These are phyloP conservation scores for Pythium chondricola DNA, from an alignment of 352 stramenopile species.

Conservation along the genomic window DNA sequence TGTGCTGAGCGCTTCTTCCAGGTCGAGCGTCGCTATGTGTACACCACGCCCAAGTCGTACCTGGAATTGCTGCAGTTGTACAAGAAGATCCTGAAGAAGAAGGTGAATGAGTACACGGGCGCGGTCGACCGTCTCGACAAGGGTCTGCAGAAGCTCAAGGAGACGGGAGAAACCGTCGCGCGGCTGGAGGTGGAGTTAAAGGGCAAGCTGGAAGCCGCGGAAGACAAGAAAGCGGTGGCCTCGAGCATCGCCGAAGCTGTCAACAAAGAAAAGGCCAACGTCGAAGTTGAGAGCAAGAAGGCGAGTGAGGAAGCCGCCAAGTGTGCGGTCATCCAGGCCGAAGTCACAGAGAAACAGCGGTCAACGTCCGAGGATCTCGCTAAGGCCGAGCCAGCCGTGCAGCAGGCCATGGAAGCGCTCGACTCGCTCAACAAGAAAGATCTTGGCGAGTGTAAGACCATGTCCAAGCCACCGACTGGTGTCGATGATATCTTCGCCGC, in stretches of 20 bases:
- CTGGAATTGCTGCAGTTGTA: constrained; percentile 93
- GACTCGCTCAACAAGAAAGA: constrained; percentile 97
- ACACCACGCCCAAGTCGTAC: constrained; percentile 95
- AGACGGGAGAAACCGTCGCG: constrained; percentile 90
- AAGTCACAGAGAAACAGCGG: constrained; percentile 91
- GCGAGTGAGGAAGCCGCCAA: constrained; percentile 90
- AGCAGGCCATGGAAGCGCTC: constrained; percentile 94
- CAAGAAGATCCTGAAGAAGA: constrained; percentile 91
- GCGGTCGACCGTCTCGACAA: constrained; percentile 91
- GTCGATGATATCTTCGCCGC: constrained; percentile 94
- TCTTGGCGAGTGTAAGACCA: constrained; percentile 95
- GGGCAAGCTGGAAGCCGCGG: constrained; percentile 92
- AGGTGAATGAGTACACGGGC: constrained; percentile 83
- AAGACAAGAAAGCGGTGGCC: constrained; percentile 93
- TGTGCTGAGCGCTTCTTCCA: constrained; percentile 87
- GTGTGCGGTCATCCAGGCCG: constrained; percentile 90
- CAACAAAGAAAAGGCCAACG: constrained; percentile 93
- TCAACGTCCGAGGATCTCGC: constrained; percentile 88
- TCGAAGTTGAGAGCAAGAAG: constrained; percentile 93
- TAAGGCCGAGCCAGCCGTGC: constrained; percentile 92
- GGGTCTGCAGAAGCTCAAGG: constrained; percentile 90
- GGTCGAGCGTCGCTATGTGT: constrained; percentile 89
- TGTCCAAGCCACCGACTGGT: constrained; percentile 91
- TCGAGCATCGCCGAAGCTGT: constrained; percentile 94
- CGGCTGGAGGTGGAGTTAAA: constrained; percentile 93